phyloP scores from a whole-genome alignment of 1,284 basidiomycete genomes.

The Trichosporon ovoides region DNA sequence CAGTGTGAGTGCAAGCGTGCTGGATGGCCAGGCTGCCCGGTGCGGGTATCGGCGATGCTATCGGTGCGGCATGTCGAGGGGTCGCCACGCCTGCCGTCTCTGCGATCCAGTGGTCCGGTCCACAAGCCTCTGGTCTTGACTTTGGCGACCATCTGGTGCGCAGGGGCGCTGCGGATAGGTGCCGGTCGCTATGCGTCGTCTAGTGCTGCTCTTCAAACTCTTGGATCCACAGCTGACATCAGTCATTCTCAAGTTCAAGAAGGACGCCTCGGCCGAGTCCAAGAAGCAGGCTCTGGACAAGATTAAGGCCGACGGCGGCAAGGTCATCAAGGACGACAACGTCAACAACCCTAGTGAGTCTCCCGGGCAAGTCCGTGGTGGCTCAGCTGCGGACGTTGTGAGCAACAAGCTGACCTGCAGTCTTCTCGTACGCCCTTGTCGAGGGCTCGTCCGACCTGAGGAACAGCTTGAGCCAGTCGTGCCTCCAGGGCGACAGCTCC shows the following conservation, averaged over 20 bases:
- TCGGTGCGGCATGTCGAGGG: too few species aligned
- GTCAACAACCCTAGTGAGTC: slow-evolving; percentile 3
- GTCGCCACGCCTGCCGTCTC: too few species aligned
- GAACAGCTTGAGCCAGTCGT: not conserved
- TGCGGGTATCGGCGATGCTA: too few species aligned
- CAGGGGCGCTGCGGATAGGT: too few species aligned
- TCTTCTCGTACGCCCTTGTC: slow-evolving; percentile 1
- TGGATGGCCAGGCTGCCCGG: too few species aligned
- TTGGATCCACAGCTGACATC: not conserved
- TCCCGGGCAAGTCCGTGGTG: not conserved
- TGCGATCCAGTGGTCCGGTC: too few species aligned
- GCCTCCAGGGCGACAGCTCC: not conserved
- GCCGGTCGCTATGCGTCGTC: not conserved
- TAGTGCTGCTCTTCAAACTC: not conserved
- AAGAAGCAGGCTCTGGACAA: not conserved
- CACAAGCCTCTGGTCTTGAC: too few species aligned
- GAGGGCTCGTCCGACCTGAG: not conserved
- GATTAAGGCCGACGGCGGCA: not conserved
- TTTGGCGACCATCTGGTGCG: too few species aligned
- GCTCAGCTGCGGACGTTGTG: not conserved
- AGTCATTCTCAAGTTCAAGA: slow-evolving; percentile 2
- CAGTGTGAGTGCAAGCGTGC: not conserved
- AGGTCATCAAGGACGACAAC: slow-evolving; percentile 4
- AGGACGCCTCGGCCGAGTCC: slow-evolving; percentile 1
- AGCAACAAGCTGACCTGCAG: not conserved